Evolutionary conservation across 805 yeast species (phyloP), one percentile per base, ranked within the genome.

Genomic region (Wickerhamiella dianesei): DNA sequence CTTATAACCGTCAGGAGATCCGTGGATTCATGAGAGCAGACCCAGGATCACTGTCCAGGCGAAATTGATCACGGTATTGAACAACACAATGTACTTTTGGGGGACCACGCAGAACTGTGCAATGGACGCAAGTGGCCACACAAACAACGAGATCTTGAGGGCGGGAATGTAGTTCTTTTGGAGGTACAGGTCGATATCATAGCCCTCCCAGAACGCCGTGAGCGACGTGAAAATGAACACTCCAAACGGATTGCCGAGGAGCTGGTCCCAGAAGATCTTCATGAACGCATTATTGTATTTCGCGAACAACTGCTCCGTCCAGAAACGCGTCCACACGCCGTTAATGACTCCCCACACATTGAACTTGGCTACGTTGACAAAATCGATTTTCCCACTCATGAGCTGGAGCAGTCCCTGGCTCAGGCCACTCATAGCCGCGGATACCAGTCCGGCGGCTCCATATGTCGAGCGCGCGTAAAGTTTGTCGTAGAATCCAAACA

Each of bases 171-270:
- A 55, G 50, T 54, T 56, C 48, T 55, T 53, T 29, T 58, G 56
- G 37, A 63, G 35, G 42, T 56, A 61, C 14, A 52, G 45, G 48
- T 60, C 64, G 20, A 62, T 45, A 47, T 61, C 61, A 37, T 53
- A 50, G 29, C 65, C 65, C 44, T 64, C 66, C 68, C 68, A 64
- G 47, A 53, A 58, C 9, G 67, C 67, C 13, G 60, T 53, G 32
- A 59, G 58, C 8, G 60, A 48, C 14, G 62, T 52, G 51, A 61
- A 64, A 21, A 56, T 48, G 37, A 64, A 57, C 3, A 61, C 57
- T 3, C 61, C 50, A 16, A 60, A 36, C 3, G 68, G 66, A 47
- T 60, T 64, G 14, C 67, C 67, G 12, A 62, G 37, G 1, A 49
- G 18, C 48, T 64, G 68, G 50, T 64, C 68, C 35, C 57, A 51